Conservation (phyloP, 331 rosid species). For the Saraca asoca region DNA sequence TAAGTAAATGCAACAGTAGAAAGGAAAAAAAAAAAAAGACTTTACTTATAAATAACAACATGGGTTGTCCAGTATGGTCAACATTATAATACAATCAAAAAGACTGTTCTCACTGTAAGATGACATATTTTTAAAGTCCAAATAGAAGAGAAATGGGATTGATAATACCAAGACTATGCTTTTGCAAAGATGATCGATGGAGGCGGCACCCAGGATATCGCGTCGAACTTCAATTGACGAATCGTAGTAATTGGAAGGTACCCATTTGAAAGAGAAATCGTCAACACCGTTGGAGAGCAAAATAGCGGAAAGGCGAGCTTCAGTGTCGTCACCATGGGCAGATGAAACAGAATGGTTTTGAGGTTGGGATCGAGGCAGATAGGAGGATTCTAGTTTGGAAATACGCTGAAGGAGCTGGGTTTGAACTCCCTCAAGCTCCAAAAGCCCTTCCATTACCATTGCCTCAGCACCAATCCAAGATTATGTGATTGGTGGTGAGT, state of each 20-base stretch:
- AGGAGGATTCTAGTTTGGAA: slow-evolving; percentile 51
- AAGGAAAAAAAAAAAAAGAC: neutral
- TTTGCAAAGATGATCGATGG: slow-evolving; percentile 87
- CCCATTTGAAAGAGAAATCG: slow-evolving; percentile 75
- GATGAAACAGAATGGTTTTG: slow-evolving; percentile 24
- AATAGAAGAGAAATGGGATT: neutral
- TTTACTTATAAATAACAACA: too few relatives aligned
- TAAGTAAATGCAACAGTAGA: neutral
- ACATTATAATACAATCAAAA: too few relatives aligned
- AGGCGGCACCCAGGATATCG: slow-evolving; percentile 63
- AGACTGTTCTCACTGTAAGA: too few relatives aligned
- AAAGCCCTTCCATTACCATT: slow-evolving; percentile 45
- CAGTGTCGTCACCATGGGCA: slow-evolving; percentile 45
- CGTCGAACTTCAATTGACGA: slow-evolving; percentile 80
- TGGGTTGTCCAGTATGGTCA: too few relatives aligned
- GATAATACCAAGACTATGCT: slow-evolving; percentile 72
- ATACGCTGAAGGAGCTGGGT: slow-evolving; percentile 62
- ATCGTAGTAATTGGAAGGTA: slow-evolving; percentile 73
- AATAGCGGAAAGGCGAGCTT: slow-evolving; percentile 67
- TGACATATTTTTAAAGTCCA: too few relatives aligned
- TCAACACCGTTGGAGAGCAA: slow-evolving; percentile 51
- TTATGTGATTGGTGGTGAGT: neutral
- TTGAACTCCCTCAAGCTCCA: slow-evolving; percentile 62
- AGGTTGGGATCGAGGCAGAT: slow-evolving; percentile 30
- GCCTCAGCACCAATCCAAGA: neutral